Evolutionary conservation across 2,329 filamentous ascomycete genomes (phyloP), one percentile per base, ranked within the genome.

Genomic region (Trichoderma harzianum): DNA sequence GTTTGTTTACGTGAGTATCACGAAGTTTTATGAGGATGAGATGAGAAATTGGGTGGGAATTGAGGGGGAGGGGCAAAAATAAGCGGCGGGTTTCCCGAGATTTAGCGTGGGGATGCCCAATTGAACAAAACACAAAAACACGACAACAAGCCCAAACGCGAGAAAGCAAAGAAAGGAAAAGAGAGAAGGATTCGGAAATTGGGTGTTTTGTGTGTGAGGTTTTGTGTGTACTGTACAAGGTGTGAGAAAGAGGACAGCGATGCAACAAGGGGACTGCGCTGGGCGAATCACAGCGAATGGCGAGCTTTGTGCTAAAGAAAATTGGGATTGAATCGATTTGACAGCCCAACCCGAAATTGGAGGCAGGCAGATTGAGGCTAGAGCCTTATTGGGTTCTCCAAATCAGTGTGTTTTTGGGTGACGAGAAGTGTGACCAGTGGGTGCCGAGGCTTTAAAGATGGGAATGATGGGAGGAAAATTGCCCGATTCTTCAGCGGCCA

Each of bases 21-120:
- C 28, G 64, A 43, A 43, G 64, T 28, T 63, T 61, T 34, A 39
- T 18, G 30, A 28, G 60, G 32, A 26, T 62, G 67, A 64, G 30
- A 21, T 53, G 43, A 65, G 21, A 51, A 60, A 21, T 58, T 32
- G 26, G 28, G 55, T 32, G 39, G 39, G 32, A 70, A 36, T 62
- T 57, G 53, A 58, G 62, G 62, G 60, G 61, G 69, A 66, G 69
- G 69, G 69, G 61, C 51, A 57, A 67, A 64, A 65, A 47, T 65
- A 43, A 24, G n/a, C 60, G 36, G 36, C 32, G 14, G 21, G 14
- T 4, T 12, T 32, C 53, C 24, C 53, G 53, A 43, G 53, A n/a
- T 8, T 53, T 53, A 53, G 47, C 47, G 47, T 53, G 47, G 53
- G 3, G 60, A 62, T 26, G 60, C 21, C 21, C 30, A 60, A 60